Percentiles rank a stretch among this genome's conserved stretches.
Conservation (phyloP, 306 rosid genomes). For the Citrullus colocynthis region DNA sequence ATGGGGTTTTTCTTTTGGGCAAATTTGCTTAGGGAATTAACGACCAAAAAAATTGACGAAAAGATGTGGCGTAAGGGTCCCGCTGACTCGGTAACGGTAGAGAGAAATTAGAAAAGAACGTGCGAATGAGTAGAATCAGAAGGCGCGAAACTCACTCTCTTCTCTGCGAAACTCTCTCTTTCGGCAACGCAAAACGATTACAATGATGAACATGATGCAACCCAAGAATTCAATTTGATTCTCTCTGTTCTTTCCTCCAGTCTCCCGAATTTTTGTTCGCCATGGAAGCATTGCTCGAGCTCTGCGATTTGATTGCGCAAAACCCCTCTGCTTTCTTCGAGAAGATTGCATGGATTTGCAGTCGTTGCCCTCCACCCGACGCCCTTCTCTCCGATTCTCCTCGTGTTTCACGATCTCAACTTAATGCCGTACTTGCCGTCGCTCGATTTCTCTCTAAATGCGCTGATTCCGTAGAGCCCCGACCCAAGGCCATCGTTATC, state of each 20-base stretch:
- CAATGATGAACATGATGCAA: not conserved
- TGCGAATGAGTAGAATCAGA: not conserved
- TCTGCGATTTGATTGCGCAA: conserved; percentile 80
- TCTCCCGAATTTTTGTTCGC: conserved; percentile 4
- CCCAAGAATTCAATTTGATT: not conserved
- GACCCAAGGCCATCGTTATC: conserved; percentile 51
- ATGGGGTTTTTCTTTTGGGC: too few species aligned
- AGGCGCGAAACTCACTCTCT: not conserved
- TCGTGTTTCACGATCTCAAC: conserved; percentile 80
- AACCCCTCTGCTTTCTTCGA: conserved; percentile 55
- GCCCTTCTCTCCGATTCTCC: conserved; percentile 52
- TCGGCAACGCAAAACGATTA: not conserved
- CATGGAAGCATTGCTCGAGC: conserved; percentile 88
- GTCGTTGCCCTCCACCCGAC: conserved; percentile 63
- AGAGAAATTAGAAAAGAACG: not conserved
- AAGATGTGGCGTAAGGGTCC: not conserved
- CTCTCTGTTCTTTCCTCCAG: not conserved
- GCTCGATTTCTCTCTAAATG: conserved; percentile 71
- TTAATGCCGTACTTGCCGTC: conserved; percentile 79
- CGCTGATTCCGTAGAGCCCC: conserved; percentile 49
- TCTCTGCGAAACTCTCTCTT: not conserved
- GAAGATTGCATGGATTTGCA: conserved; percentile 70
- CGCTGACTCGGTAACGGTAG: conserved; percentile 7
- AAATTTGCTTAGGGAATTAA: not conserved
- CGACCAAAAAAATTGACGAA: not conserved